These are phyloP conservation scores for Yamadazyma dendronema DNA, from an alignment of 1,139 yeast genomes.

Conservation along the genomic window DNA sequence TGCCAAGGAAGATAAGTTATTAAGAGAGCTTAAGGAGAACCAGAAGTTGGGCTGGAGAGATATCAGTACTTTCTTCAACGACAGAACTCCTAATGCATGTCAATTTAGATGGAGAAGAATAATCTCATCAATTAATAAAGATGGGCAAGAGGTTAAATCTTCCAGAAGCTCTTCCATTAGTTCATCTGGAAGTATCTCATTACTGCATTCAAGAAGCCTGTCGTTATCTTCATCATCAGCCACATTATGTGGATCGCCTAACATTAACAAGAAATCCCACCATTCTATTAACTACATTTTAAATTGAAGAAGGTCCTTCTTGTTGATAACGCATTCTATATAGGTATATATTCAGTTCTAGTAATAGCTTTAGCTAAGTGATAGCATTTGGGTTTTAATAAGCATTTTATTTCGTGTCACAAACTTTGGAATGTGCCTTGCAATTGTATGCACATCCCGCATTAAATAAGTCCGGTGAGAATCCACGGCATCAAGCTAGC, in stretches of 20 bases:
- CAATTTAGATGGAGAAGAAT: constrained; percentile 49
- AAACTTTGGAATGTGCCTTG: constrained; percentile 2
- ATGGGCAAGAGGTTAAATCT: constrained; percentile 1
- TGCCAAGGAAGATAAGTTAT: constrained; percentile 36
- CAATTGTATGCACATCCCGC: not conserved
- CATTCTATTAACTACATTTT: constrained; percentile 28
- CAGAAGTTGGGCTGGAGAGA: constrained; percentile 49
- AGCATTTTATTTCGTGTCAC: no score
- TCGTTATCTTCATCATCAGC: constrained; percentile 7
- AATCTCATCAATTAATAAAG: constrained; percentile 18
- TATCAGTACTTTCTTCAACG: constrained; percentile 40
- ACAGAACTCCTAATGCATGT: constrained; percentile 48
- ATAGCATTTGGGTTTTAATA: not conserved
- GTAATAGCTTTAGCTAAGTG: no score
- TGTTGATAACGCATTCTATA: constrained; percentile 1
- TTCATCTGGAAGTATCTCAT: constrained; percentile 2
- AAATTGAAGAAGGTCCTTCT: no score
- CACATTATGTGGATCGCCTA: constrained; percentile 3
- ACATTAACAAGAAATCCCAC: constrained; percentile 24
- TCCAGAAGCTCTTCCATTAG: constrained; percentile 9
- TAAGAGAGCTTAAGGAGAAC: constrained; percentile 37
- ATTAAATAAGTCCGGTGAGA: not conserved
- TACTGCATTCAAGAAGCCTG: constrained; percentile 8
- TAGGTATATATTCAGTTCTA: not conserved
- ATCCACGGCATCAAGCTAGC: not conserved